Conservation (phyloP, 768 basidiomycete species). For the Inosperma sp. region DNA sequence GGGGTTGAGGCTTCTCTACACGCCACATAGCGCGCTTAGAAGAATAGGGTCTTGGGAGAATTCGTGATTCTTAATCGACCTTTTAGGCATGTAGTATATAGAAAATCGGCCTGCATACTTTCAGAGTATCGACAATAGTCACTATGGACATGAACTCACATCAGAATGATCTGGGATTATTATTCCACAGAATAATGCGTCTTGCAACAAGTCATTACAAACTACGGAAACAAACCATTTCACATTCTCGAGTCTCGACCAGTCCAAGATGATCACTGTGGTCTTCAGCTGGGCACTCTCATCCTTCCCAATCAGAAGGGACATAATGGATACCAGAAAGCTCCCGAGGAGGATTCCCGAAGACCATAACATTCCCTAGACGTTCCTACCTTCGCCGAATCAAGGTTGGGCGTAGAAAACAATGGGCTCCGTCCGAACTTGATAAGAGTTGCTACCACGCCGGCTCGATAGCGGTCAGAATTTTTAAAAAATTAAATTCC, state of each 20-base stretch:
- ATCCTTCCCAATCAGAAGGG: background rate
- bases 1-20: conserved; percentile 47
- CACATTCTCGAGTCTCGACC: conserved; percentile 63
- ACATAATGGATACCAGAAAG: conserved; percentile 3
- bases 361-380: background rate
- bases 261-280: conserved; percentile 60
- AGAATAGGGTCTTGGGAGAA: conserved; percentile 53
- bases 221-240: conserved; percentile 48
- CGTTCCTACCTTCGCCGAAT: conserved; percentile 7
- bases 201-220: conserved; percentile 43
- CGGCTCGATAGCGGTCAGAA: too few species aligned
- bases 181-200: conserved; percentile 59
- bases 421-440: too few species aligned
- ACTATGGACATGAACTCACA: conserved; percentile 36
- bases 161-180: conserved; percentile 44
- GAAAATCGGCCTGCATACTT: conserved; percentile 36
- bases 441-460: too few species aligned
- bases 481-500: too few species aligned
- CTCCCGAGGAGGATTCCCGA: background rate
- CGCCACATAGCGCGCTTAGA: conserved; percentile 57
- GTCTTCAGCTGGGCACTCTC: conserved; percentile 27
- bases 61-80: conserved; percentile 50
- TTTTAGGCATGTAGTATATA: conserved; percentile 36
- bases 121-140: background rate
- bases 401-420: background rate